Evolutionary conservation across 371 early-diverging fungal species (phyloP).

Genomic region (Actinomortierella wolfii): DNA sequence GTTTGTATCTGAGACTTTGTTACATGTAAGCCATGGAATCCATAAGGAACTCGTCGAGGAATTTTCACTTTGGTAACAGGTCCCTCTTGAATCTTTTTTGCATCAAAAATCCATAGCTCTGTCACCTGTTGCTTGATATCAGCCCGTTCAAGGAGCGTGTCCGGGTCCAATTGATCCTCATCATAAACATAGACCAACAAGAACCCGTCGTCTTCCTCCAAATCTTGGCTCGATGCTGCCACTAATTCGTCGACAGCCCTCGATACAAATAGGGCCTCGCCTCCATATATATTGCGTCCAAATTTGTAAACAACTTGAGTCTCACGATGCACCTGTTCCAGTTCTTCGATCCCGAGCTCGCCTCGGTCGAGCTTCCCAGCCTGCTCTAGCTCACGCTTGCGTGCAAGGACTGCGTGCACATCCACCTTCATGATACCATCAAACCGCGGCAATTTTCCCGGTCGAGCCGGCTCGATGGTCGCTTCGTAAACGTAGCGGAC

Average conservation of each 20-base stretch:
- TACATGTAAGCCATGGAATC: slow-evolving; percentile 30
- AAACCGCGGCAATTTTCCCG: slow-evolving; percentile 11
- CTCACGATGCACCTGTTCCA: background rate
- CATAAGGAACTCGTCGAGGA: slow-evolving; percentile 36
- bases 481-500: slow-evolving; percentile 21
- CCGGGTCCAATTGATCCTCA: background rate
- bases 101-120: slow-evolving; percentile 41
- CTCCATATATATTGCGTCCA: background rate
- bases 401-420: slow-evolving; percentile 13
- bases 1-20: slow-evolving; percentile 27
- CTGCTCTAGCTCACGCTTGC: slow-evolving; percentile 7
- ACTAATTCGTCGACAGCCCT: background rate
- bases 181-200: slow-evolving; percentile 1
- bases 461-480: background rate
- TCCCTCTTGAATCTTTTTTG: slow-evolving; percentile 16
- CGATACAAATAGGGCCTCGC: background rate
- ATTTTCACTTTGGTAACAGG: slow-evolving; percentile 30
- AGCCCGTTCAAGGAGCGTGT: slow-evolving; percentile 17
- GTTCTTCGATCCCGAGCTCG: slow-evolving; percentile 22
- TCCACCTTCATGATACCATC: slow-evolving; percentile 23
- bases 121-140: slow-evolving; percentile 32
- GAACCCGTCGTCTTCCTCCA: background rate
- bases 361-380: background rate
- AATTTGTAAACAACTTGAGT: background rate
- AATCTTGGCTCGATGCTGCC: too few relatives aligned